Base-by-base conservation (phyloP, 2,329 filamentous ascomycete genomes). In the Xylaria hypoxylon region DNA sequence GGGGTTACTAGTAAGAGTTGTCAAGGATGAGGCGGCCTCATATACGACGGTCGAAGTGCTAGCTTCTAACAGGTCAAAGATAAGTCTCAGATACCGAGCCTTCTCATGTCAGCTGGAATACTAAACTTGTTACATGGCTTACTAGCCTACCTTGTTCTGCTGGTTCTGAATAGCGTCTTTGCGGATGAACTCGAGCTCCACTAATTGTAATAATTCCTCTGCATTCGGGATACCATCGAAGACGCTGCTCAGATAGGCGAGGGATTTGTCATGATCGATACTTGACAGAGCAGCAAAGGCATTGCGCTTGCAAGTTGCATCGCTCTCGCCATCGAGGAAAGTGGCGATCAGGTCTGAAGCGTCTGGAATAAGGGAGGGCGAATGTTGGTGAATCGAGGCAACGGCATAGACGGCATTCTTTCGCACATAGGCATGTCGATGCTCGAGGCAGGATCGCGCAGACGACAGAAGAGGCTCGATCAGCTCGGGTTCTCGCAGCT, bases 381-480 rank as follows among this genome's bases (percentile, higher is more conserved):
- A 95, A 82, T 97, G 94, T 77, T 91, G 89, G 84, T 90, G 95
- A 77, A 99, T 97, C 60, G 94, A 96, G 15, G 96, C 89, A 68
- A 99, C 89, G 28, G 96, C 96, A 80, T 96, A 97, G 26, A 97
- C 96, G 55, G 96, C 95, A 75, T 97, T 98, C 85, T 99, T 99
- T 77, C 96, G 92, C 64, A 99, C 96, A 78, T 99, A 99, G 65
- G 93, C 95, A 79, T 99, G 96, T 71, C 96, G 90, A 80, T 99
- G 94, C 79, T 97, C 94, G 68, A 99, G 89, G 79, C 96, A 99
- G 67, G 90, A 90, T 75, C 96, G 90, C 53, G 94, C 93, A 17
- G 96, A 96, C 45, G 95, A 96, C 48, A 99, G 89, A 62, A 98
- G 89, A 56, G 96, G 96, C 81, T 99, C 96, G 73, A 99, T 94